Evolutionary conservation across 2,329 filamentous ascomycete species (phyloP).

Genomic region (Cryphonectria japonica): DNA sequence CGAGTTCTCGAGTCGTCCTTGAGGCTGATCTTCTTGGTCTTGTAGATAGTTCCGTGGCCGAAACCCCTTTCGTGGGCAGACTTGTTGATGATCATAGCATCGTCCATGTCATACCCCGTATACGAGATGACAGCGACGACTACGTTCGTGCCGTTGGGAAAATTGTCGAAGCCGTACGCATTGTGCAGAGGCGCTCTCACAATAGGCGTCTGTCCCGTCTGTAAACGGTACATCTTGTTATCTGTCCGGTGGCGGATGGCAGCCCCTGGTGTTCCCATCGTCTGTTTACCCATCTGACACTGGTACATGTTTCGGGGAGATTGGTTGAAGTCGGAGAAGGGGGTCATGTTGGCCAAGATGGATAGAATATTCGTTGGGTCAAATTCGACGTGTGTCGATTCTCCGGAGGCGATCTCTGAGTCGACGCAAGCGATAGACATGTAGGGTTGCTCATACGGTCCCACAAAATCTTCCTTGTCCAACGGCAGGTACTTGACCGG

Average conservation of each 20-base stretch:
- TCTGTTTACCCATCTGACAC: slow-evolving; percentile 99
- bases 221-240: slow-evolving; percentile 94
- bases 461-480: slow-evolving; percentile 84
- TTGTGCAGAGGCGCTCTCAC: slow-evolving; percentile 93
- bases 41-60: slow-evolving; percentile 95
- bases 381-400: slow-evolving; percentile 92
- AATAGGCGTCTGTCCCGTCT: slow-evolving; percentile 94
- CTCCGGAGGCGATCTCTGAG: slow-evolving; percentile 81
- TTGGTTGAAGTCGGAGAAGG: slow-evolving; percentile 98
- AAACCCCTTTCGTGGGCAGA: slow-evolving; percentile 95
- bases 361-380: slow-evolving; percentile 96
- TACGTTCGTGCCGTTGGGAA: slow-evolving; percentile 93
- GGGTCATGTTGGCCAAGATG: slow-evolving; percentile 97
- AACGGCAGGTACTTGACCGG: slow-evolving; percentile 91
- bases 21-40: slow-evolving; percentile 89
- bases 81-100: slow-evolving; percentile 99
- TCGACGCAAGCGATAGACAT: slow-evolving; percentile 97
- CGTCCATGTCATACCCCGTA: slow-evolving; percentile 99
- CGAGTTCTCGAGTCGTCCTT: slow-evolving; percentile 75
- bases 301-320: slow-evolving; percentile 99
- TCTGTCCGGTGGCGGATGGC: slow-evolving; percentile 86
- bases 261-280: slow-evolving; percentile 94
- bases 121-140: slow-evolving; percentile 98
- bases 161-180: slow-evolving; percentile 95
- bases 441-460: slow-evolving; percentile 94